Evolutionary conservation across 352 stramenopile genomes (phyloP), one percentile per base, ranked within the genome.

Genomic region (Globisporangium carolinianum): DNA sequence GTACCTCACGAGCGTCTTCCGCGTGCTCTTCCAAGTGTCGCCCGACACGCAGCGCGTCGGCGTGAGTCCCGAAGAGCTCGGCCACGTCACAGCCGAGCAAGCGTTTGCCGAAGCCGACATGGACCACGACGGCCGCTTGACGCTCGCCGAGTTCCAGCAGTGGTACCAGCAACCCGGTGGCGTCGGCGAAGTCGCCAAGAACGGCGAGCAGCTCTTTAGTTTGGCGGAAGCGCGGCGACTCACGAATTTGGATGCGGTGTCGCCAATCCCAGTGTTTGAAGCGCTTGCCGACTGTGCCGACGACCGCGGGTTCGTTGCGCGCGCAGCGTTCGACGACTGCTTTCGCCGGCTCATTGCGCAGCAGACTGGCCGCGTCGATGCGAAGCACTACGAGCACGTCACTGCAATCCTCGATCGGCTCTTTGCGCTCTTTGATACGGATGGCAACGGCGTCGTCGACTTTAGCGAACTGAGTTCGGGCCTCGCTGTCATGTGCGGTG

Each of bases 1-100:
- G 14, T 96, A 96, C 62, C 58, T 96, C 37, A 89, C 83, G n/a
- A 90, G 79, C 1, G 83, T 95, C 0, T 95, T 96, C 60, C 83
- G 79, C 38, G 83, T 95, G 14, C 69, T 96, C 3, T 95, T 89
- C 51, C 78, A 87, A 72, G 76, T 89, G n/a, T 86, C 72, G 8
- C 75, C 80, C 2, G 75, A 89, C 45, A 77, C 77, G 0, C 69
- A 85, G 51, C 73, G 72, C 1, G 65, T 82, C 17, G 76, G 72
- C 4, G 72, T 95, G 11, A 78, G 75, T 0, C 80, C 86, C 9
- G 82, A 95, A 55, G 79, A 95, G 43, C 59, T 96, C 0, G 87
- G 86, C 17, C 62, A 88, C 57, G 72, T 92, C 2, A 95, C 86
- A 0, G 81, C 86, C 0, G 68, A 91, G 43, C 80, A 92, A 56